Percentiles rank a stretch among this genome's conserved stretches.
phyloP scores from a whole-genome alignment of 1,284 basidiomycete genomes.

The Ceratobasidium sp. region DNA sequence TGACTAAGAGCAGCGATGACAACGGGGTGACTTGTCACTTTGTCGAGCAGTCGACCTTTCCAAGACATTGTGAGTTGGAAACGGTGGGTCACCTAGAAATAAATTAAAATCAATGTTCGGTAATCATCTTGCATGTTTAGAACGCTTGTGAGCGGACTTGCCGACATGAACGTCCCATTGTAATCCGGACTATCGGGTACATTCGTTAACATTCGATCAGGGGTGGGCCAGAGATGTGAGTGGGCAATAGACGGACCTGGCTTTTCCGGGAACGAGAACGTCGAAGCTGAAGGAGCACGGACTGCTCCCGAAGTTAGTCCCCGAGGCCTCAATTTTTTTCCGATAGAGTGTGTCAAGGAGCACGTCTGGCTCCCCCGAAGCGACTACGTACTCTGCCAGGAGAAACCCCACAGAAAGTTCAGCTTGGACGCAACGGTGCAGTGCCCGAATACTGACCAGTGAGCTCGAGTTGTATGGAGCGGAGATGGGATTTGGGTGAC shows the following conservation, averaged over 20 bases:
- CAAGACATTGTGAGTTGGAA: slow-evolving; percentile 25
- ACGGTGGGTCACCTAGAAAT: slow-evolving; percentile 34
- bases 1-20: slow-evolving; percentile 24
- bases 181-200: slow-evolving; percentile 26
- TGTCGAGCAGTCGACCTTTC: slow-evolving; percentile 39
- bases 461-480: slow-evolving; percentile 30
- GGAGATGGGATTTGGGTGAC: slow-evolving; percentile 29
- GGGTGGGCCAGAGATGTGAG: background rate
- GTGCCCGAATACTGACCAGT: slow-evolving; percentile 12
- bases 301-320: background rate
- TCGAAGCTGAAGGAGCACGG: slow-evolving; percentile 30
- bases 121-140: background rate
- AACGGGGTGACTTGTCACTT: slow-evolving; percentile 31
- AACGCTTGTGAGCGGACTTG: slow-evolving; percentile 1
- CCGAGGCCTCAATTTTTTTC: slow-evolving; percentile 16
- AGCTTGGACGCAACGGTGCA: background rate
- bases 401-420: slow-evolving; percentile 12
- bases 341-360: slow-evolving; percentile 36
- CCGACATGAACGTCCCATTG: slow-evolving; percentile 39
- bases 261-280: slow-evolving; percentile 20
- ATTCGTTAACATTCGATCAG: background rate
- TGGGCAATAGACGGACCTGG: slow-evolving; percentile 6
- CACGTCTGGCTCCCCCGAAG: slow-evolving; percentile 38
- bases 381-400: slow-evolving; percentile 25
- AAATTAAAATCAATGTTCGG: background rate